Base-by-base conservation (phyloP, 768 basidiomycete species). In the Suillus lakei region DNA sequence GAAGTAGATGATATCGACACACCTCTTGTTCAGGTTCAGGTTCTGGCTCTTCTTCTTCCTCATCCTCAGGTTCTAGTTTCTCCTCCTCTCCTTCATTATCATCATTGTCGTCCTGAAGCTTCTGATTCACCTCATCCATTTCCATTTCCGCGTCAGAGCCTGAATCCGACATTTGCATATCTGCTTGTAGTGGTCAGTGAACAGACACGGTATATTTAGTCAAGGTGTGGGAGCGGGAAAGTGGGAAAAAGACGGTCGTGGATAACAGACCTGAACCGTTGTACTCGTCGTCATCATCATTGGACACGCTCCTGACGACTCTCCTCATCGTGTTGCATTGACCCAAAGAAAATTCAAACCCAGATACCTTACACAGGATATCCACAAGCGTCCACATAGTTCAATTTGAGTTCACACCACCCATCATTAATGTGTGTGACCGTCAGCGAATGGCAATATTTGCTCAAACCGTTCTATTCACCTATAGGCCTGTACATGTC, bases 141-240 rank as follows among this genome's bases (percentile, higher is more conserved):
- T 76, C 80, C 68, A 79, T 80, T 10, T 82, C 83, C 3, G 76
- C 80, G 41, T 81, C 78, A 6, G 72, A 70, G 7, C 64, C 74
- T 6, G 65, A 64, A 3, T 68, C 73, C 0, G 71, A 74, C 38
- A 67, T 64, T 12, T 72, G 74, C 71, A 75, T 71, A 48, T 69
- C 74, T 74, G 26, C n/a, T 41, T 38, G 55, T 36, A 23, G 23
- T 56, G 5, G 34, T 56, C 8, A 56, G 55, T 26, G 15, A 23
- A 15, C 18, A 43, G 39, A 21, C 55, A 43, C 26, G n/a, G 23
- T n/a, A 16, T 46, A 38, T 15, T 44, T 64, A 66, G 55, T n/a
- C 23, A 4, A 56, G n/a, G 65, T 62, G 66, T 55, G 66, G 46
- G 63, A 34, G 36, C n/a, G 34, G 3, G 56, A 30, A 51, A 66